Evolutionary conservation across 306 rosid genomes (phyloP).

Genomic region (Delonix regia): DNA sequence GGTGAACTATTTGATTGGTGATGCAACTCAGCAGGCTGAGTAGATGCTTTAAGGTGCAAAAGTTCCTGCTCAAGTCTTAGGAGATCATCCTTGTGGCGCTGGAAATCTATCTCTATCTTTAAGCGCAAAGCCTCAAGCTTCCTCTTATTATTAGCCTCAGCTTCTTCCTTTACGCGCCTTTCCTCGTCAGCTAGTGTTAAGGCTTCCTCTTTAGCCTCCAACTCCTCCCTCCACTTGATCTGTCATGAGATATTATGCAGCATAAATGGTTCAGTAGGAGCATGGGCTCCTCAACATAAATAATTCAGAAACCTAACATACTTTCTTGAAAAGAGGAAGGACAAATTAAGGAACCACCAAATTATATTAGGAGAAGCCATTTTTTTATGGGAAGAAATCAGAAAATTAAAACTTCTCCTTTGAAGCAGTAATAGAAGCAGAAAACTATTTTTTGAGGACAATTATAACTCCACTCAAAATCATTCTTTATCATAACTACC

Average conservation of each 20-base stretch:
- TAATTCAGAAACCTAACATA: background rate
- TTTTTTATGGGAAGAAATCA: too few relatives aligned
- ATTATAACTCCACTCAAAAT: too few relatives aligned
- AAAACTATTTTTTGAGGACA: too few relatives aligned
- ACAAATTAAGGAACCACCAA: background rate
- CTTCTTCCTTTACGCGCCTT: constrained; percentile 72
- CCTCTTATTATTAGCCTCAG: constrained; percentile 76
- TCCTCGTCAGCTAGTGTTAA: constrained; percentile 62
- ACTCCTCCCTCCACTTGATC: constrained; percentile 77
- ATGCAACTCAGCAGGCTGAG: constrained; percentile 54
- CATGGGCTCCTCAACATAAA: background rate
- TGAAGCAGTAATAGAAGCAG: too few relatives aligned
- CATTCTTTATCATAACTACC: too few relatives aligned
- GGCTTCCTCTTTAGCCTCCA: constrained; percentile 80
- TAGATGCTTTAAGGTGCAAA: constrained; percentile 67
- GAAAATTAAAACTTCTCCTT: too few relatives aligned
- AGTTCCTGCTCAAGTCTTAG: constrained; percentile 89
- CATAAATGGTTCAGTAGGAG: constrained; percentile 32
- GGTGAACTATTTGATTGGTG: constrained; percentile 54
- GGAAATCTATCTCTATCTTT: constrained; percentile 88
- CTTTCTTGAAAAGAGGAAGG: constrained; percentile 9
- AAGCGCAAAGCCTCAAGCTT: constrained; percentile 79
- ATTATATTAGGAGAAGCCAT: too few relatives aligned
- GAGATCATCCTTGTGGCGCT: constrained; percentile 95
- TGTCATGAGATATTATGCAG: constrained; percentile 42